phyloP scores from a whole-genome alignment of 2,329 filamentous ascomycete genomes.

The Cordyceps cateniannulata region DNA sequence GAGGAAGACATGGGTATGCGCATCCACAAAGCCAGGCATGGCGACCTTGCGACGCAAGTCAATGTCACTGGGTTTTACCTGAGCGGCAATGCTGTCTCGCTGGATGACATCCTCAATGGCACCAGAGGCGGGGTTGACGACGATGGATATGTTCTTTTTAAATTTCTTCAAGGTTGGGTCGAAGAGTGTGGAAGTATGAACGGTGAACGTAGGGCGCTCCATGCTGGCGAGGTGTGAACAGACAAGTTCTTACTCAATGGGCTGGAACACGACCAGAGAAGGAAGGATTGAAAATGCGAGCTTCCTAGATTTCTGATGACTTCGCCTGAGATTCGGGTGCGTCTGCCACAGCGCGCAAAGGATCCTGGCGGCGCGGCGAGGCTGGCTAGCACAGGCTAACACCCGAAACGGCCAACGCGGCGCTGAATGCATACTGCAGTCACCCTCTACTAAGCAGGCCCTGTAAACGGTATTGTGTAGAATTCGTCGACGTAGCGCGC shows the following conservation, averaged over 20 bases:
- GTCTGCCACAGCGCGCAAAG: background rate
- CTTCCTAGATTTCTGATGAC: background rate
- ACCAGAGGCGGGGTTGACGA: slow-evolving; percentile 32
- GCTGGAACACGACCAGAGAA: too few species aligned
- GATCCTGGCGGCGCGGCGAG: background rate
- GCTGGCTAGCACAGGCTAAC: background rate
- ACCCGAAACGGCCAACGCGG: background rate
- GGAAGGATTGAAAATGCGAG: background rate
- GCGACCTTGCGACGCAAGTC: slow-evolving; percentile 47
- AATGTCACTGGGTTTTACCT: slow-evolving; percentile 33
- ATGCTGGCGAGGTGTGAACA: background rate
- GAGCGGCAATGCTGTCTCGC: slow-evolving; percentile 20
- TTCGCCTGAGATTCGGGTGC: background rate
- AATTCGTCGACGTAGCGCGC: background rate
- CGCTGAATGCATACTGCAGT: background rate
- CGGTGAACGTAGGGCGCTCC: slow-evolving; percentile 16
- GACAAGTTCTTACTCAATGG: background rate
- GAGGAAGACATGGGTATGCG: slow-evolving; percentile 51
- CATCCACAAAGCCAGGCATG: slow-evolving; percentile 47
- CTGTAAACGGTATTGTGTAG: background rate
- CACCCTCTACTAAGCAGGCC: background rate
- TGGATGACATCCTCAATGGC: slow-evolving; percentile 31
- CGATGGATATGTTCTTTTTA: slow-evolving; percentile 34
- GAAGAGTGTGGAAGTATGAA: slow-evolving; percentile 43
- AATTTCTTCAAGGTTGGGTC: slow-evolving; percentile 37